phyloP scores from a whole-genome alignment of 192 early-diverging fungal species.

The Coemansia sp. region DNA sequence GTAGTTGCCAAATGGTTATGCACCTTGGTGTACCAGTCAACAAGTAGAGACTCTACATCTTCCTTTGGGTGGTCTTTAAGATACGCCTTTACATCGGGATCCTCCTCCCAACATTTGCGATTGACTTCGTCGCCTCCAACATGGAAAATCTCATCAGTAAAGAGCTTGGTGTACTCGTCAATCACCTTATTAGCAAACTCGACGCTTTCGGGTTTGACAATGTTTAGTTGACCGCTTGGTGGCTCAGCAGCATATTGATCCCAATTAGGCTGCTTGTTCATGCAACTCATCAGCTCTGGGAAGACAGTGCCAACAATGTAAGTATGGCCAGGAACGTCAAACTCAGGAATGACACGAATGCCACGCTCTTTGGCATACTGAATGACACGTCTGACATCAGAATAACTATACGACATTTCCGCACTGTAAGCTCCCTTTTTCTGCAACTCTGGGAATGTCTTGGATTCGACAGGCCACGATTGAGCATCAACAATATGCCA shows the following conservation, averaged over 20 bases:
- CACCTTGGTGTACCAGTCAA: constrained; percentile 56
- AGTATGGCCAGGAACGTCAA: constrained; percentile 84
- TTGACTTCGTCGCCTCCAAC: constrained; percentile 77
- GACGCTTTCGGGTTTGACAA: constrained; percentile 61
- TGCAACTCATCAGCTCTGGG: constrained; percentile 63
- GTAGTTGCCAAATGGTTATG: constrained; percentile 56
- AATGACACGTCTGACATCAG: constrained; percentile 67
- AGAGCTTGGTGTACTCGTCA: constrained; percentile 64
- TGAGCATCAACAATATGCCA: constrained; percentile 75
- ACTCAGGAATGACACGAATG: constrained; percentile 87
- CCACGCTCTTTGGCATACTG: constrained; percentile 71
- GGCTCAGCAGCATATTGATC: constrained; percentile 69
- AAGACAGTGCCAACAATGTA: constrained; percentile 54
- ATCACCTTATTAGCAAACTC: constrained; percentile 65
- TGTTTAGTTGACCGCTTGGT: constrained; percentile 81
- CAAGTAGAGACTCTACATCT: constrained; percentile 30
- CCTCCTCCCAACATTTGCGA: constrained; percentile 64
- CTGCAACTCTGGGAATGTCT: constrained; percentile 60
- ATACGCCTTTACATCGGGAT: constrained; percentile 37
- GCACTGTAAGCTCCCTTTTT: constrained; percentile 64
- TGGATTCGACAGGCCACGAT: constrained; percentile 67
- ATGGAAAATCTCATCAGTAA: constrained; percentile 72
- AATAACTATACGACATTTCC: constrained; percentile 63
- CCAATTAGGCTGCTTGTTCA: constrained; percentile 59
- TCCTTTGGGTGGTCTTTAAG: constrained; percentile 27